Evolutionary conservation across 2,329 filamentous ascomycete species (phyloP), one percentile per base, ranked within the genome.

Genomic region (Paraconiothyrium brasiliense): DNA sequence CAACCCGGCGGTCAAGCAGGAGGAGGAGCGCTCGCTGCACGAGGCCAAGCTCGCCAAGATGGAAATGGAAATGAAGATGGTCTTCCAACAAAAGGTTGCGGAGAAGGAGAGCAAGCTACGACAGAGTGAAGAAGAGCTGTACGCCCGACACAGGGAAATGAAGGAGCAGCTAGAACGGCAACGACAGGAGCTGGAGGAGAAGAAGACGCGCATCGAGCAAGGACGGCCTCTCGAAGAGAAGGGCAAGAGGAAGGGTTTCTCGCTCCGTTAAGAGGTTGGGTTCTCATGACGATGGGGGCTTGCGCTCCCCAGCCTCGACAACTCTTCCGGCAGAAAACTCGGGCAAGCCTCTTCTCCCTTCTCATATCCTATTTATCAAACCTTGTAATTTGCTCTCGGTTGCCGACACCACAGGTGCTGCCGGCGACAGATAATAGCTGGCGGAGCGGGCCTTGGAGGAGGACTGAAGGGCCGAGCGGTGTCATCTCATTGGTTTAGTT

Each of bases 31-130:
- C 76, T 90, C 92, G 67, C 87, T 99, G 72, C 95, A 99, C 87
- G 95, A 99, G 84, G 94, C 97, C 87, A 99, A 99, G 87, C 92
- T 99, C 73, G 93, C 94, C 82, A 99, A 99, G 92, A 99, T 99
- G 95, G 95, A 99, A 83, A 90, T 93, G 77, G 95, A 99, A 83
- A 99, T 99, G 95, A 99, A 99, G 92, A 97, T 97, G 92, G 95
- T 99, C 72, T 99, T 99, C 93, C 95, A 98, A 82, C 95, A 99
- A 81, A 99, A 99, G 91, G 95, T 99, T 35, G 90, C 93, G 70
- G 95, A 99, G 83, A 99, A 99, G 87, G 95, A 99, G 84, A 97
- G 93, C 88, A 99, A 99, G 85, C 86, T 99, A 80, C 97, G 97
- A 85, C 95, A 98, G 85, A 97, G 93, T 86, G 95, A 99, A 83